phyloP scores from a whole-genome alignment of 176 grass and related monocot genomes.

The maize (Zea mays) region DNA sequence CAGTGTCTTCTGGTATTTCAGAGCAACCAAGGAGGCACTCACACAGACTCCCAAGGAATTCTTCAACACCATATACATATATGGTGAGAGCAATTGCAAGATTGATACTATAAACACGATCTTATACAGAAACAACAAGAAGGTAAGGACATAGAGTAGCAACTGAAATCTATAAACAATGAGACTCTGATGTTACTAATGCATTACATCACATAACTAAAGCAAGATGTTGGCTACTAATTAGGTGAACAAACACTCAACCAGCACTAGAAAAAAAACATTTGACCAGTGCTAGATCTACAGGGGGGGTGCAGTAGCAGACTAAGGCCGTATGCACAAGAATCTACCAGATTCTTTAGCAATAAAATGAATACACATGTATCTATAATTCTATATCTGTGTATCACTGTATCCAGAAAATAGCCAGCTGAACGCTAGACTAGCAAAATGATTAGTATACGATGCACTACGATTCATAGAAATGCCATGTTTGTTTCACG shows the following conservation, averaged over 20 bases:
- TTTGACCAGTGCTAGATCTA: not conserved
- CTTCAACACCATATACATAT: not conserved
- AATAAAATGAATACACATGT: not conserved
- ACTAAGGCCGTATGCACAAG: not conserved
- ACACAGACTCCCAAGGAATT: not conserved
- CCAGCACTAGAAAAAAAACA: not conserved
- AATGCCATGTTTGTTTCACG: not conserved
- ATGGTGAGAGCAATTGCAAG: not conserved
- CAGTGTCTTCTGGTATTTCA: not conserved
- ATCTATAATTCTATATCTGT: not conserved
- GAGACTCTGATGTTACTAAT: not conserved
- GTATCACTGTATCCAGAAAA: not conserved
- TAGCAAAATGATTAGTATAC: no score
- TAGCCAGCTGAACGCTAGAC: not conserved
- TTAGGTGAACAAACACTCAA: not conserved
- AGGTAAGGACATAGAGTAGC: not conserved
- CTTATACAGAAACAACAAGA: not conserved
- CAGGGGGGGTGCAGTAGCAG: not conserved
- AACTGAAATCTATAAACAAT: not conserved
- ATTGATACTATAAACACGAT: slow-evolving; percentile 9
- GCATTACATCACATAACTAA: not conserved
- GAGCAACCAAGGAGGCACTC: slow-evolving; percentile 4
- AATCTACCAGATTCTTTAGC: not conserved
- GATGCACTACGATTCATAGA: not conserved
- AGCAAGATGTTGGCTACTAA: not conserved